Evolutionary conservation across 345 rosid species (phyloP).

Genomic region (Jatropha curcas): DNA sequence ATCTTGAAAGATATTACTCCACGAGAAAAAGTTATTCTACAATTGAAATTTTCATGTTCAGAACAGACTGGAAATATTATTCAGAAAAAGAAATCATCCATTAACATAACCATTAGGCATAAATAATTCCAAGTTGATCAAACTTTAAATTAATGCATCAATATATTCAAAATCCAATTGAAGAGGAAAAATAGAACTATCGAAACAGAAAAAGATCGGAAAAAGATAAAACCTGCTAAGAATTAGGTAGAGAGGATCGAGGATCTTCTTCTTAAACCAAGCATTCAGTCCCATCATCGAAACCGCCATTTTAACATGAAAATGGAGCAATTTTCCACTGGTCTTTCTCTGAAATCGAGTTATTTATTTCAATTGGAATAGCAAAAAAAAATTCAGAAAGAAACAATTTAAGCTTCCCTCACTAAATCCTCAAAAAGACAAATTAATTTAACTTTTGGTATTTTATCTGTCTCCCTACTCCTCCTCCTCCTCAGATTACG

Average conservation of each 20-base stretch:
- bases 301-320: conserved; percentile 29
- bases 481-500: not conserved
- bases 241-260: conserved; percentile 73
- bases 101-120: too few species aligned
- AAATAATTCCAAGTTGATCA: too few species aligned
- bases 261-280: conserved; percentile 60
- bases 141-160: not conserved
- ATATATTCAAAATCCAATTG: not conserved
- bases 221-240: conserved; percentile 52
- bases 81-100: too few species aligned
- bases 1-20: too few species aligned
- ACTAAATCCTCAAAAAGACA: not conserved
- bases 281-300: conserved; percentile 28
- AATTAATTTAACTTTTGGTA: not conserved
- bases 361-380: not conserved
- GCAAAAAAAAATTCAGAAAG: too few species aligned
- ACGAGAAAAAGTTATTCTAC: too few species aligned
- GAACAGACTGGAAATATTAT: not conserved
- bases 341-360: not conserved
- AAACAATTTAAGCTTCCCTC: too few species aligned
- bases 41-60: not conserved
- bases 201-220: too few species aligned
- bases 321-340: not conserved
- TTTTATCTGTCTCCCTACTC: not conserved
- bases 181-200: not conserved